Evolutionary conservation across 148 eudicot species (phyloP).

Genomic region (Vaccinium corymbosum): DNA sequence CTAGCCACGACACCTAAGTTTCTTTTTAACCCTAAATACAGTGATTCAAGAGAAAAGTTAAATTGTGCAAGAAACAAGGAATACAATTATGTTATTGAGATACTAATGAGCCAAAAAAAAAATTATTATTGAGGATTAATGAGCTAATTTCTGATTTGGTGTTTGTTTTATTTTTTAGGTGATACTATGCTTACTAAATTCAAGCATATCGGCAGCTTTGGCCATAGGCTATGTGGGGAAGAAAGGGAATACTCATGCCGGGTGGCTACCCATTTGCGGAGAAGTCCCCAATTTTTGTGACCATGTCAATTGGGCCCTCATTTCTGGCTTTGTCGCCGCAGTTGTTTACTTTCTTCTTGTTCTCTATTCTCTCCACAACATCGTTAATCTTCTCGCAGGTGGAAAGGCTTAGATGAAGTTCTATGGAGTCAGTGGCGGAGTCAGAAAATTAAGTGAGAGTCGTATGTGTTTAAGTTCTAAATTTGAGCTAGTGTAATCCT

Average conservation of each 20-base stretch:
- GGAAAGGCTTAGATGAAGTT: not conserved
- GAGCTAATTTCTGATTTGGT: not conserved
- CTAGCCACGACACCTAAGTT: too few species aligned
- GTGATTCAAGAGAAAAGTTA: too few species aligned
- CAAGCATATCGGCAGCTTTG: conserved; percentile 22
- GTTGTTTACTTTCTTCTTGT: conserved; percentile 5
- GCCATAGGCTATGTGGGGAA: conserved; percentile 21
- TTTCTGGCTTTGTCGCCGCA: conserved; percentile 13
- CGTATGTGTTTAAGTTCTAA: not conserved
- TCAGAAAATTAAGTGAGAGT: not conserved
- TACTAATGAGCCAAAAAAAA: too few species aligned
- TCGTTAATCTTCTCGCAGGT: not conserved
- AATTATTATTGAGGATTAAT: not conserved
- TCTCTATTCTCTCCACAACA: conserved; percentile 17
- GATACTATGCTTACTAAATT: conserved; percentile 1
- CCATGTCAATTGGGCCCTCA: conserved; percentile 17
- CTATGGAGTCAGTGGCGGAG: not conserved
- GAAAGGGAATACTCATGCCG: conserved; percentile 21
- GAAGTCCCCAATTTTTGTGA: conserved; percentile 19
- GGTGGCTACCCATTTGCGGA: conserved; percentile 22
- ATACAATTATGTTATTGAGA: too few species aligned
- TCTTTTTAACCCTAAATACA: too few species aligned
- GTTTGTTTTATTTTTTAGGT: not conserved
- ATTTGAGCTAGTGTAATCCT: not conserved
- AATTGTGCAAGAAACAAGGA: too few species aligned